Percentiles rank a stretch among this genome's conserved stretches.
Conservation (phyloP, 148 eudicot species). For the Suaeda aralocaspica region DNA sequence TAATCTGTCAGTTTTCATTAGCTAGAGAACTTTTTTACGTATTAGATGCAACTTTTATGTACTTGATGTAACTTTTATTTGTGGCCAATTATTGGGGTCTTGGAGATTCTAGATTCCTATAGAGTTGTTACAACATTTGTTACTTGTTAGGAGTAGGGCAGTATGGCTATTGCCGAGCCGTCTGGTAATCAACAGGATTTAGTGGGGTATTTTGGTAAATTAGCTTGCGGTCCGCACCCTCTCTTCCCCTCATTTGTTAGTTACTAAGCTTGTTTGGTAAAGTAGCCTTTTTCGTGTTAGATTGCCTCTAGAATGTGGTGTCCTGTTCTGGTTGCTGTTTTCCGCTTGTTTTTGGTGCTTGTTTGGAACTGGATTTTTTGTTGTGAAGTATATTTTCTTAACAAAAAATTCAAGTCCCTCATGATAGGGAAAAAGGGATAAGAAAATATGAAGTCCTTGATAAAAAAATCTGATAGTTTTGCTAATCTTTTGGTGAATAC, state of each 20-base stretch:
- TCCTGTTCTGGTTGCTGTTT: background rate
- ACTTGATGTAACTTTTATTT: background rate
- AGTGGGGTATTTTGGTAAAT: background rate
- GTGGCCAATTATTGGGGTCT: background rate
- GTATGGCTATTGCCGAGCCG: no score
- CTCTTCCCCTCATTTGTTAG: no score
- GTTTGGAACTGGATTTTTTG: background rate
- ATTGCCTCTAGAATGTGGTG: background rate
- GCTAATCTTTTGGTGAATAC: no score
- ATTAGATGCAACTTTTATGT: background rate
- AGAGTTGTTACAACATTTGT: background rate
- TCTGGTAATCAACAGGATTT: no score
- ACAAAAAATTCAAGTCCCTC: no score
- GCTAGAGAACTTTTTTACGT: no score
- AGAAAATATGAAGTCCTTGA: no score
- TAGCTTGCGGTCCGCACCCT: background rate
- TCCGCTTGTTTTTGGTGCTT: background rate
- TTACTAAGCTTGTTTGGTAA: background rate
- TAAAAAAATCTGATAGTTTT: no score
- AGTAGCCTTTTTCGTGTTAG: background rate
- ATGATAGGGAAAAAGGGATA: no score
- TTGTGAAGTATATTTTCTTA: no score
- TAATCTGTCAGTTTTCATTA: conserved; percentile 11
- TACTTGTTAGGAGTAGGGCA: no score
- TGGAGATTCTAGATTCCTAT: conserved; percentile 3